These are phyloP conservation scores for Leptomonas seymouri DNA, from an alignment of 208 protist genomes.

Conservation along the genomic window DNA sequence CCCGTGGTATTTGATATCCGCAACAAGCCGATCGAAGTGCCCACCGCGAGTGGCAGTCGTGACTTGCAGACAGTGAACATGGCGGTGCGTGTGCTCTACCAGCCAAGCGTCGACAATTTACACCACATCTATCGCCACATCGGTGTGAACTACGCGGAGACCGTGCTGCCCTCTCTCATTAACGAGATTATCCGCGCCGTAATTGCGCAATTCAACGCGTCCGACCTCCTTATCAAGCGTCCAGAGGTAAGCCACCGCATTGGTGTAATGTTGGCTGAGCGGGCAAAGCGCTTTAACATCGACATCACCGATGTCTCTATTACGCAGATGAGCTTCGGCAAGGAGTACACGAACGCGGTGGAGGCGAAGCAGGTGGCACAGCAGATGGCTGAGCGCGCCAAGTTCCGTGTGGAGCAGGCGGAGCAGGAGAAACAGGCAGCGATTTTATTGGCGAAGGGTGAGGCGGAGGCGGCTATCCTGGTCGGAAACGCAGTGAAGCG, in stretches of 20 bases:
- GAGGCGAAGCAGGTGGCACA: slow-evolving; percentile 97
- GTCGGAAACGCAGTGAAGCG: slow-evolving; percentile 90
- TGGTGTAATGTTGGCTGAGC: slow-evolving; percentile 90
- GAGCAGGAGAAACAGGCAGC: slow-evolving; percentile 94
- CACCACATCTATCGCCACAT: slow-evolving; percentile 95
- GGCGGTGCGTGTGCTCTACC: slow-evolving; percentile 98
- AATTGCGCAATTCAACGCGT: slow-evolving; percentile 99
- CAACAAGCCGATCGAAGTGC: slow-evolving; percentile 88
- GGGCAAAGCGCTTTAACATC: slow-evolving; percentile 97
- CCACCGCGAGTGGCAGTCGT: slow-evolving; percentile 88
- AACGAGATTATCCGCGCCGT: slow-evolving; percentile 99
- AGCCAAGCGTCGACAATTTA: slow-evolving; percentile 92
- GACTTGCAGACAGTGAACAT: slow-evolving; percentile 99
- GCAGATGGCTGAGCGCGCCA: slow-evolving; percentile 96
- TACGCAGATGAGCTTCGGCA: slow-evolving; percentile 96
- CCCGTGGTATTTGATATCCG: slow-evolving; percentile 98
- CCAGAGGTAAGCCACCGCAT: slow-evolving; percentile 94
- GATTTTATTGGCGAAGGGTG: slow-evolving; percentile 94
- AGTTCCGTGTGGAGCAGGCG: slow-evolving; percentile 95
- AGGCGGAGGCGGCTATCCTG: slow-evolving; percentile 90
- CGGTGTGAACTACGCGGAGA: slow-evolving; percentile 97
- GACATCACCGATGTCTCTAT: slow-evolving; percentile 99
- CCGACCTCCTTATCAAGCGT: slow-evolving; percentile 97
- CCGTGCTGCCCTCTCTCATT: slow-evolving; percentile 98
- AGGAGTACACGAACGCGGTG: slow-evolving; percentile 95